Conservation (phyloP, 129 eudicot genomes). For the Solidago caesia region DNA sequence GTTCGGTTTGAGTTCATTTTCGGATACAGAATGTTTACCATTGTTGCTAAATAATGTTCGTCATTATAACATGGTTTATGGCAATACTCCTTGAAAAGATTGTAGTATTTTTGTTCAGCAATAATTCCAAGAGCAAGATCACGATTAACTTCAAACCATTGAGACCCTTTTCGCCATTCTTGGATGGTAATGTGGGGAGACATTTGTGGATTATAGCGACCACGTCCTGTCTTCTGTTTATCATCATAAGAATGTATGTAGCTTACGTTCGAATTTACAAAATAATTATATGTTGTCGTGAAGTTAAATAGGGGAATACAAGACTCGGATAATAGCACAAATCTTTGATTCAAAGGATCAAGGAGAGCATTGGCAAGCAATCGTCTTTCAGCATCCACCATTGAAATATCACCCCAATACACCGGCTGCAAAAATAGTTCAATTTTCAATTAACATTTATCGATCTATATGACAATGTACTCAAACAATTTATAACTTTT, state of each 20-base stretch:
- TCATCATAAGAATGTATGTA: constrained; percentile 35
- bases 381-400: constrained; percentile 45
- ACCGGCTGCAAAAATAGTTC: constrained; percentile 33
- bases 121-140: constrained; percentile 36
- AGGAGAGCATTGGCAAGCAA: constrained; percentile 40
- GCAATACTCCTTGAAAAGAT: constrained; percentile 35
- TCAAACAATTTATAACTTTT: too few species aligned
- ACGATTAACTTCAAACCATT: constrained; percentile 28
- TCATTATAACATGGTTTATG: constrained; percentile 42
- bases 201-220: constrained; percentile 43
- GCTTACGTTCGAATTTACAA: constrained; percentile 33
- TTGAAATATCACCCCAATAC: constrained; percentile 38
- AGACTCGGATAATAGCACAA: constrained; percentile 39
- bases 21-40: constrained; percentile 33
- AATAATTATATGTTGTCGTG: constrained; percentile 35
- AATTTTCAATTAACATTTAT: too few species aligned
- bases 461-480: too few species aligned
- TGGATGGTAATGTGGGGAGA: constrained; percentile 31
- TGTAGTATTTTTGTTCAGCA: constrained; percentile 29
- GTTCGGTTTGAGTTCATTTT: constrained; percentile 33
- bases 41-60: constrained; percentile 39
- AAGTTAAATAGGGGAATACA: constrained; percentile 43
- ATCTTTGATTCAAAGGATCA: constrained; percentile 37
- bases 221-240: constrained; percentile 32
- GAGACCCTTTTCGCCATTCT: constrained; percentile 33